Evolutionary conservation across 2,329 filamentous ascomycete species (phyloP).

Genomic region (Exophiala viscosa): DNA sequence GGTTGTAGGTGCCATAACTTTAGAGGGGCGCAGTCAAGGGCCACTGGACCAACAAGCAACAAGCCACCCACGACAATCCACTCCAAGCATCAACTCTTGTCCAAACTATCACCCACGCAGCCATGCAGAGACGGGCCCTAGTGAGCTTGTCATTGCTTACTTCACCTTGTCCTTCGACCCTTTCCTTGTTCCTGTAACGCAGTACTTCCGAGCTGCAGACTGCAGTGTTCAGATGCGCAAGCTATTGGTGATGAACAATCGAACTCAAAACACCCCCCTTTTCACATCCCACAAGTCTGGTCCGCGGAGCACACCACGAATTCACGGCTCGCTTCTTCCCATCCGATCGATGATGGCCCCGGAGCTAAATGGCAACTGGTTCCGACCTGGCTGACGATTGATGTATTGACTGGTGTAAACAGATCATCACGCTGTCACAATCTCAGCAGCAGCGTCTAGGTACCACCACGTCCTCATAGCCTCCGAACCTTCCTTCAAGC

Average conservation of each 20-base stretch:
- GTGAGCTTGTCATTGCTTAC: slow-evolving; percentile 22
- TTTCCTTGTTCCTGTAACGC: background rate
- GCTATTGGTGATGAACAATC: background rate
- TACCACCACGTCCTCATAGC: background rate
- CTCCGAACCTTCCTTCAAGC: background rate
- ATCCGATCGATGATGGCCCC: no score
- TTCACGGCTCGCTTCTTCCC: no score
- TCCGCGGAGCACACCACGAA: no score
- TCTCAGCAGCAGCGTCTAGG: no score
- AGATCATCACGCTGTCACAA: background rate
- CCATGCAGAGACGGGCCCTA: slow-evolving; percentile 13
- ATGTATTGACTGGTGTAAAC: background rate
- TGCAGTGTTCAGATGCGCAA: background rate
- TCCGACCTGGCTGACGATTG: no score
- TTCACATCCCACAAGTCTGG: background rate
- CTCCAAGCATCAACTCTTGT: background rate
- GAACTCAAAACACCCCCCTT: no score
- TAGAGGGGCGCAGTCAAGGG: background rate
- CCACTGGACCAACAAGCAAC: no score
- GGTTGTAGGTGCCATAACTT: background rate
- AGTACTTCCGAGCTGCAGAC: no score
- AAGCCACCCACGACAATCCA: background rate
- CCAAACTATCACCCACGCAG: background rate
- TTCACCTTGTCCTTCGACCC: slow-evolving; percentile 6
- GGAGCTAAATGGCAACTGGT: no score